Percentiles rank a stretch among this genome's conserved stretches.
These are phyloP conservation scores for Chlorella sp. DNA, from an alignment of 139 green algal species.

Conservation along the genomic window DNA sequence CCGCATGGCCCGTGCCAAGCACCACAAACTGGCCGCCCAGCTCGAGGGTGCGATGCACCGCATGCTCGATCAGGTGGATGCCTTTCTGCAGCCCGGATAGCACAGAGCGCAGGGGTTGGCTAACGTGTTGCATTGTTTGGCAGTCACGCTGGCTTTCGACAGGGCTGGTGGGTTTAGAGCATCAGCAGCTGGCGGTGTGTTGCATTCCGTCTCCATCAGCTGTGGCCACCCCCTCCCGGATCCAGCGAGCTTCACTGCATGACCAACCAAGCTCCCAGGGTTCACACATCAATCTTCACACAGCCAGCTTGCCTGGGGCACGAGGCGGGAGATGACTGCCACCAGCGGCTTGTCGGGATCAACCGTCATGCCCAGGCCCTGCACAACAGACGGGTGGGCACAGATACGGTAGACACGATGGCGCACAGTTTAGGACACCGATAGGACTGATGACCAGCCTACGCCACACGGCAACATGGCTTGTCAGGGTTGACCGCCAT, in stretches of 20 bases:
- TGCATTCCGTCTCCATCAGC: too few relatives aligned
- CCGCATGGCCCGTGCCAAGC: slow-evolving; percentile 86
- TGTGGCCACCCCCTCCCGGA: too few relatives aligned
- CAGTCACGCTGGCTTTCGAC: too few relatives aligned
- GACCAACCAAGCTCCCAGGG: too few relatives aligned
- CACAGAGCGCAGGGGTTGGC: background rate
- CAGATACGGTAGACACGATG: background rate
- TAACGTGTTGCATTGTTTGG: too few relatives aligned
- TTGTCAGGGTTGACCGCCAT: too few relatives aligned
- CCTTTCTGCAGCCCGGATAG: slow-evolving; percentile 70
- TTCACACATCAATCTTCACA: background rate
- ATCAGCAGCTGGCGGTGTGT: too few relatives aligned
- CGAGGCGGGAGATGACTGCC: slow-evolving; percentile 88
- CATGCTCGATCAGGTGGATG: slow-evolving; percentile 91
- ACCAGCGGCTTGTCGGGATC: slow-evolving; percentile 85
- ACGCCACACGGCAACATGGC: too few relatives aligned
- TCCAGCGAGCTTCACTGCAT: too few relatives aligned
- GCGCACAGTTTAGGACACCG: too few relatives aligned
- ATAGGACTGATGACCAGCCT: too few relatives aligned
- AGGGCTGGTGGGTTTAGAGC: too few relatives aligned
- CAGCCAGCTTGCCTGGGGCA: slow-evolving; percentile 52
- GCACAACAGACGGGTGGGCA: background rate
- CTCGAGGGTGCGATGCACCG: slow-evolving; percentile 71
- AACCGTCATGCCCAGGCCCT: slow-evolving; percentile 82
- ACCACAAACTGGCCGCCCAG: slow-evolving; percentile 89